phyloP scores from a whole-genome alignment of 352 stramenopile species.

The Phytopythium cucurbitacearum region DNA sequence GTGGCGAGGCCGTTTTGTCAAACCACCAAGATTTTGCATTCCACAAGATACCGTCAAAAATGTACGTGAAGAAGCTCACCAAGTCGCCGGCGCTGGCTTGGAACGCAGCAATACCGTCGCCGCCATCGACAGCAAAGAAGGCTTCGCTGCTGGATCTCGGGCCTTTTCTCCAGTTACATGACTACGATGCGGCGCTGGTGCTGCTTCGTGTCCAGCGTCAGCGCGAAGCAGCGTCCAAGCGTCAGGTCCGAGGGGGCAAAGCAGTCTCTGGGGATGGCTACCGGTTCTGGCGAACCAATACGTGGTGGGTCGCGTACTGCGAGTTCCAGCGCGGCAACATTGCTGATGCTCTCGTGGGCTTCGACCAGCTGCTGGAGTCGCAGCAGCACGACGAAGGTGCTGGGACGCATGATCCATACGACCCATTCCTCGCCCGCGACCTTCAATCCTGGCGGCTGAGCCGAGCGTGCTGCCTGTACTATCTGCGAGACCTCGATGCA shows the following conservation, averaged over 20 bases:
- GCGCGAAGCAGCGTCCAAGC: slow-evolving; percentile 3
- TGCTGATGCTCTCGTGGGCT: slow-evolving; percentile 29
- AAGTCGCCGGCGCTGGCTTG: neutral
- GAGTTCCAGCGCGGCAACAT: slow-evolving; percentile 59
- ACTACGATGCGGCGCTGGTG: slow-evolving; percentile 44
- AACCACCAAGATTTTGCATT: neutral
- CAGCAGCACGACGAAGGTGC: slow-evolving; percentile 7
- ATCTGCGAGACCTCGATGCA: slow-evolving; percentile 35
- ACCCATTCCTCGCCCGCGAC: slow-evolving; percentile 8
- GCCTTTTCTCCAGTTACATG: slow-evolving; percentile 32
- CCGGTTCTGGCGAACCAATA: slow-evolving; percentile 20
- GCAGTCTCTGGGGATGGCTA: neutral
- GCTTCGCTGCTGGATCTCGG: slow-evolving; percentile 22
- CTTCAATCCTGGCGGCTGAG: slow-evolving; percentile 40
- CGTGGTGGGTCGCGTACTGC: slow-evolving; percentile 71
- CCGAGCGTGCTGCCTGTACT: slow-evolving; percentile 53
- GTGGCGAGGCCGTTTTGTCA: neutral
- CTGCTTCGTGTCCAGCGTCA: slow-evolving; percentile 23
- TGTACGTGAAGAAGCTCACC: neutral
- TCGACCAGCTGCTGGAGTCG: slow-evolving; percentile 42
- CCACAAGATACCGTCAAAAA: too few relatives aligned
- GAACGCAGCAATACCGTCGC: neutral
- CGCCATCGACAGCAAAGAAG: neutral
- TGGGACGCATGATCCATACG: neutral
- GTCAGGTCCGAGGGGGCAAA: too few relatives aligned